These are phyloP conservation scores for Goffeauzyma gilvescens DNA, from an alignment of 768 basidiomycete genomes.

Conservation along the genomic window DNA sequence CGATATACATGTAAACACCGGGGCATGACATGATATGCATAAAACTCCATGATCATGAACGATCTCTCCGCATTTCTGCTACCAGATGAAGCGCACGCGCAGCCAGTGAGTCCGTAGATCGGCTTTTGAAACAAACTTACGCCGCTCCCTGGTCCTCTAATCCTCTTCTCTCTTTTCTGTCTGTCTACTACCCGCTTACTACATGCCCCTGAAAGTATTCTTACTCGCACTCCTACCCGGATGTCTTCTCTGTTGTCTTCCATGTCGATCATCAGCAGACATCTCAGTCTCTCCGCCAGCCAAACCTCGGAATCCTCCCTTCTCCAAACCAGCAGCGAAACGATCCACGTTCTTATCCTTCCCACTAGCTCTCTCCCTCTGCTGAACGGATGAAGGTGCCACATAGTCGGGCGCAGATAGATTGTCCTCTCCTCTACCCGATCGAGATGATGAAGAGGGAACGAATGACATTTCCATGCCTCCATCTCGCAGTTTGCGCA, in stretches of 20 bases:
- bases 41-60: too few relatives aligned
- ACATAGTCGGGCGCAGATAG: slow-evolving; percentile 21
- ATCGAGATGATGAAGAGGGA: slow-evolving; percentile 38
- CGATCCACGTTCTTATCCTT: slow-evolving; percentile 39
- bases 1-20: too few relatives aligned
- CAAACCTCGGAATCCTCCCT: slow-evolving; percentile 37
- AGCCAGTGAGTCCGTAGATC: too few relatives aligned
- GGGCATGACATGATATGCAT: too few relatives aligned
- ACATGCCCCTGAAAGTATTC: slow-evolving; percentile 38
- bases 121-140: too few relatives aligned
- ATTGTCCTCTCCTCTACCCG: slow-evolving; percentile 11
- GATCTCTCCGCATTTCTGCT: too few relatives aligned
- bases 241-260: slow-evolving; percentile 59
- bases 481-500: slow-evolving; percentile 37
- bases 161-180: too few relatives aligned
- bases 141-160: too few relatives aligned
- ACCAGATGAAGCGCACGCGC: too few relatives aligned
- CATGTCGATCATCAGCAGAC: slow-evolving; percentile 48
- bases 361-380: slow-evolving; percentile 34
- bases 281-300: slow-evolving; percentile 29
- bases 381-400: too few relatives aligned
- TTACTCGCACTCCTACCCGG: slow-evolving; percentile 75
- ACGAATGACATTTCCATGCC: slow-evolving; percentile 73
- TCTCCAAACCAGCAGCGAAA: slow-evolving; percentile 81
- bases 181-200: too few relatives aligned